These are phyloP conservation scores for Mallotus japonicus DNA, from an alignment of 441 rosid species.

Conservation along the genomic window DNA sequence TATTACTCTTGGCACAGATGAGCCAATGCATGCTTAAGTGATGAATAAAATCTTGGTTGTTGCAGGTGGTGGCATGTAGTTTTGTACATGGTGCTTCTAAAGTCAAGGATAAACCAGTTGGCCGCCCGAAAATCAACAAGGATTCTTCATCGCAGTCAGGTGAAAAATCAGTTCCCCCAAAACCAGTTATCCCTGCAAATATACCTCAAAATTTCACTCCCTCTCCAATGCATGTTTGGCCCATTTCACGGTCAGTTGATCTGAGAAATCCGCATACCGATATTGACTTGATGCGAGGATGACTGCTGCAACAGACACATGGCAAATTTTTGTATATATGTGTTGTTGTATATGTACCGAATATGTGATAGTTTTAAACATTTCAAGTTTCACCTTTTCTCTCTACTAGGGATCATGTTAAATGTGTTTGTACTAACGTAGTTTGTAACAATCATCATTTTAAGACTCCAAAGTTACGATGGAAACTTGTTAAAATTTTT, in stretches of 20 bases:
- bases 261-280: conserved; percentile 69
- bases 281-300: conserved; percentile 89
- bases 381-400: conserved; percentile 18
- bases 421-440: conserved; percentile 49
- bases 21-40: conserved; percentile 3
- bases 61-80: conserved; percentile 91
- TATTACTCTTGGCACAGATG: too few species aligned
- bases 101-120: conserved; percentile 50
- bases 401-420: conserved; percentile 25
- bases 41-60: conserved; percentile 21
- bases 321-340: conserved; percentile 58
- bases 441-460: conserved; percentile 34
- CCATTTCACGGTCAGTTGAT: conserved; percentile 55
- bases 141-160: conserved; percentile 37
- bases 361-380: conserved; percentile 27
- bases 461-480: conserved; percentile 17
- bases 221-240: conserved; percentile 55
- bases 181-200: conserved; percentile 16
- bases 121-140: conserved; percentile 43
- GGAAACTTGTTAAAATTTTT: conserved; percentile 12
- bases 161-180: conserved; percentile 38
- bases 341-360: conserved; percentile 62
- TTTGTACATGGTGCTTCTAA: conserved; percentile 72
- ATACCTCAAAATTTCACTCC: conserved; percentile 44
- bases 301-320: conserved; percentile 57